Base-by-base conservation (phyloP, 2,329 filamentous ascomycete species). In the Venturia carpophila region DNA sequence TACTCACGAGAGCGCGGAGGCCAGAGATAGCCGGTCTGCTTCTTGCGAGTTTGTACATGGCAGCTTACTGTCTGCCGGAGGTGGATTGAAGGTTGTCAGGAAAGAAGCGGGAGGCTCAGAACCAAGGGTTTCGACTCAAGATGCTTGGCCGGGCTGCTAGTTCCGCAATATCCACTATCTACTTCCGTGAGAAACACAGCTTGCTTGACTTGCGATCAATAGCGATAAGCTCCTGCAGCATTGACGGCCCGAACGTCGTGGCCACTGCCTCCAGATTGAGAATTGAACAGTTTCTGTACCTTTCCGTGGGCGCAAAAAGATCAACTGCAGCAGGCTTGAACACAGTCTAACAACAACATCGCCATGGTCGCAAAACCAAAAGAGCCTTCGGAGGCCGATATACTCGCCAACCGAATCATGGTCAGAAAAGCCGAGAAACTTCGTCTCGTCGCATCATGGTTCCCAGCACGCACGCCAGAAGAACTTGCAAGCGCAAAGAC, bases 31-130 rank as follows among this genome's bases (percentile, higher is more conserved):
- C 81, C 77, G 89, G 88, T 79, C 89, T 85, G 80, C 85, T 89
- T 81, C 91, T 88, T 77, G 88, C 88, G 77, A 96, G 81, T 80
- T 88, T 94, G 83, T 92, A 95, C 92, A 96, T 97, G 60, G 37
- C 60, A 41, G 34, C 37, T n/a, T 15, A 27, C 17, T 34, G 49
- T 56, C 45, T 49, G 45, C 45, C 45, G 21, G 15, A 34, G 49
- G 52, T 34, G 27, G 17, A 21, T 34, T 34, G 34, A 27, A 9
- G 27, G 27, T n/a, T 37, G n/a, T 58, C 30, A 58, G 30, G 52
- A 58, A 37, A 37, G 30, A 58, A n/a, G 30, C 17, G 52, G 30
- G 52, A 58, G 52, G 52, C 19, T 13, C 15, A 17, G 24, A 56
- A 17, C 19, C 49, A 6, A 10, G 13, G 27, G 49, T 30, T 17